Evolutionary conservation across 2,329 filamentous ascomycete genomes (phyloP), one percentile per base, ranked within the genome.

Genomic region (Colletotrichum spaethianum): DNA sequence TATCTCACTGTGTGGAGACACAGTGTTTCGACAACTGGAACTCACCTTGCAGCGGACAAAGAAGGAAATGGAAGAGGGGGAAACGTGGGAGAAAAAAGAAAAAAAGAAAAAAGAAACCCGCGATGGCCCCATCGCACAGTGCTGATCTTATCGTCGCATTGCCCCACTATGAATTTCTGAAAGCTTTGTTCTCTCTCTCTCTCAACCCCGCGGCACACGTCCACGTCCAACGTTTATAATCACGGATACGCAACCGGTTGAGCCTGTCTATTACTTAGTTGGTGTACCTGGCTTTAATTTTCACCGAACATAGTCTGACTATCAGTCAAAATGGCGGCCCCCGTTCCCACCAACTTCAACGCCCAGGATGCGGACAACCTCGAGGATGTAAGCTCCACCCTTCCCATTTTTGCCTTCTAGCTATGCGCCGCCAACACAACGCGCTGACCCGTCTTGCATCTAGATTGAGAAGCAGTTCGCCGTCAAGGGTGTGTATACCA

Each of bases 381-480:
- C 77, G 87, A 89, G 77, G 87, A 89, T 81, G 87, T 88, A 77
- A 76, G 92, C 40, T 2, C 82, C 53, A 33, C 44, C 62, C 18
- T 12, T 63, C 31, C 31, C 26, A 28, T 40, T 42, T 61, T 64
- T 61, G 48, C 11, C 8, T 42, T 20, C 28, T 42, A 26, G 67
- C 63, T 40, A 11, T 20, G 36, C 14, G 31, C 52, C 33, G 42
- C 20, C 4, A 46, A 26, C 18, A 28, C 33, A 33, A 59, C 50
- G 46, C 46, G 40, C 69, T 72, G 59, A 72, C 46, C 20, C 52
- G 12, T 42, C n/a, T 65, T 20, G 48, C 59, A 18, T 31, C 8
- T 26, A 97, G 94, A 98, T 99, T 82, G 96, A 99, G 89, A 98
- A 98, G 89, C 96, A 98, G 83, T 99, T 99, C 79, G 96, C 96